Base-by-base conservation (phyloP, 305 asterid genomes). In the Fraxinus xanthoxyloides region DNA sequence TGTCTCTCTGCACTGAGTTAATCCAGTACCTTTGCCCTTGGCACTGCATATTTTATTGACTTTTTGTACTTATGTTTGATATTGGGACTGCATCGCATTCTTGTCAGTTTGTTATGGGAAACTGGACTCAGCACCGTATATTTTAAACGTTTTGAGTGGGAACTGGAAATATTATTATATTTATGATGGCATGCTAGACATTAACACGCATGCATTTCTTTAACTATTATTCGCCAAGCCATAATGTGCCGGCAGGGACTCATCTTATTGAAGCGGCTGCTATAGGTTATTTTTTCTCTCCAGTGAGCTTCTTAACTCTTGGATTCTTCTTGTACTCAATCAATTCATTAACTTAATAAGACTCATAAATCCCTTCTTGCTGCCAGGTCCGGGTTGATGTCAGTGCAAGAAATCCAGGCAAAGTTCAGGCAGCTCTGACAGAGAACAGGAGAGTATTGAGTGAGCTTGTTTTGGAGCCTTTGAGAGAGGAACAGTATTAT, bases 181-280 rank as follows among this genome's bases (percentile, higher is more conserved):
- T 77, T 84, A 32, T 86, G 80, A 73, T 34, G 12, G 28, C 78
- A n/a, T 72, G 79, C 46, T 40, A 79, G 75, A 70, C 78, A 81
- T 84, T 72, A 15, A 67, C 40, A 81, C 46, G 31, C 12, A 30
- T 38, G 77, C 77, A 85, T 56, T 89, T 90, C 93, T 88, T 92
- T 92, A 90, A 92, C 88, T 77, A 59, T 80, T 72, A 54, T 77
- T 72, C 81, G 84, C 77, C 84, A 78, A 95, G 99, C 93, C 97
- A 95, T 82, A 88, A 94, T 83, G 97, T 95, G 82, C 93, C 96
- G 12, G 98, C 99, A 70, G 99, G 98, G 83, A 95, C 99, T 80
- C 99, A 95, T 89, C 98, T 95, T 65, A 92, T 95, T 82, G 99
- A 95, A 88, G 97, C 93, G 84, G 87, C 92, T 80, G 96, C 98